A percentile compares a stretch with the other conserved stretches of the same genome.
Conservation (phyloP, 257 asterid genomes). For the Galeopsis tetrahit region DNA sequence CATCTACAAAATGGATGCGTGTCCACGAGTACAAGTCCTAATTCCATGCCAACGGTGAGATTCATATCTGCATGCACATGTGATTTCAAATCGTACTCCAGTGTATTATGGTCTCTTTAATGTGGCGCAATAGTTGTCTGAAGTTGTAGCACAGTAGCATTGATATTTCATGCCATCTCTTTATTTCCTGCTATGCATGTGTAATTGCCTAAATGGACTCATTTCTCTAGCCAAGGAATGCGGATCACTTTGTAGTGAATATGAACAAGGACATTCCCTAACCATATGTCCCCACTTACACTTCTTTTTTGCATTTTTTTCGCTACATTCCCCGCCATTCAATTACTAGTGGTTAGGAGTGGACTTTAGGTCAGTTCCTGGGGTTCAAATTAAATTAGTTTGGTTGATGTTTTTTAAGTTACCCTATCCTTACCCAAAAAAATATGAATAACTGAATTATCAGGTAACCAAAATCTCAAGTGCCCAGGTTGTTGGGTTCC, state of each 20-base stretch:
- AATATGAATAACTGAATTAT: not conserved
- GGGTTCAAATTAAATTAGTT: not conserved
- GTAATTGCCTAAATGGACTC: not conserved
- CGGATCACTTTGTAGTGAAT: not conserved
- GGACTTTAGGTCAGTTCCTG: not conserved
- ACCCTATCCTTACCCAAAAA: not conserved
- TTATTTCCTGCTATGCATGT: not conserved
- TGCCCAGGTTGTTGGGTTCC: not conserved
- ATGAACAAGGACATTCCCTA: not conserved
- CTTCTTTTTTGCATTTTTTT: not conserved
- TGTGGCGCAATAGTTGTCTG: not conserved
- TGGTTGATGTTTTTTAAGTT: not conserved
- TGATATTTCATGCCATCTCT: not conserved
- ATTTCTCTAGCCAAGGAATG: not conserved
- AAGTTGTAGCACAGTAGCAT: slow-evolving; percentile 6
- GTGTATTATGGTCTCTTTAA: not conserved
- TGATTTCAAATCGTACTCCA: slow-evolving; percentile 9
- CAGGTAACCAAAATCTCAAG: not conserved
- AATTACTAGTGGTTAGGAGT: not conserved
- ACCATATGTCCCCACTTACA: not conserved
- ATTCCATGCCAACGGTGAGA: slow-evolving; percentile 49
- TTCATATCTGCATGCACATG: slow-evolving; percentile 27
- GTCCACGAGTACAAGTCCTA: slow-evolving; percentile 72
- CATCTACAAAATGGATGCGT: slow-evolving; percentile 96
- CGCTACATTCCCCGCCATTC: not conserved